These are phyloP conservation scores for Xanthoparmelia taractica DNA, from an alignment of 495 filamentous ascomycete species.

Conservation along the genomic window DNA sequence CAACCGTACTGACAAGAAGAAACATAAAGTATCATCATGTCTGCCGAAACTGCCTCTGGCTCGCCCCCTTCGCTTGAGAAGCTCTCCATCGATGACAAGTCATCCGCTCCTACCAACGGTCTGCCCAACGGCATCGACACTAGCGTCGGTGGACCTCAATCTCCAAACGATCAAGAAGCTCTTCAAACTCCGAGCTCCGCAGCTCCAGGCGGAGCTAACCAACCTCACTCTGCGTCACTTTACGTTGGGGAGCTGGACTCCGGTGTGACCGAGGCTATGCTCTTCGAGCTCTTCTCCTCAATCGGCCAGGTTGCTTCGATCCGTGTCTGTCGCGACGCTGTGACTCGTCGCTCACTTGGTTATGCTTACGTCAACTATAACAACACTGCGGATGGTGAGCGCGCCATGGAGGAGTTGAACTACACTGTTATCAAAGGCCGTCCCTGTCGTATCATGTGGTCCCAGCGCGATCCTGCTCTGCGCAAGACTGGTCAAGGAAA, in stretches of 20 bases:
- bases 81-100: constrained; percentile 56
- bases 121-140: constrained; percentile 65
- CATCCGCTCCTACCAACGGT: constrained; percentile 50
- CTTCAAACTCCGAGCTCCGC: constrained; percentile 63
- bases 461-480: constrained; percentile 95
- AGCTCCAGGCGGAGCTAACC: constrained; percentile 58
- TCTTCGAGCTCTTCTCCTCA: constrained; percentile 99
- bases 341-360: constrained; percentile 95
- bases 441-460: constrained; percentile 99
- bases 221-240: constrained; percentile 90
- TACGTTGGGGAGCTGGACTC: constrained; percentile 98
- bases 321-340: constrained; percentile 97
- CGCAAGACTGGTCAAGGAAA: constrained; percentile 99
- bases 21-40: constrained; percentile 44
- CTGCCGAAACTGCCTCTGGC: constrained; percentile 48
- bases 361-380: constrained; percentile 99
- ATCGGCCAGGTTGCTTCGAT: constrained; percentile 99
- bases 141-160: constrained; percentile 45
- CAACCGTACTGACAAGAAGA: not conserved
- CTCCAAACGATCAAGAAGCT: constrained; percentile 49
- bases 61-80: constrained; percentile 57
- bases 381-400: constrained; percentile 90
- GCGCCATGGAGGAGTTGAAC: constrained; percentile 97
- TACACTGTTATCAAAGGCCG: constrained; percentile 99
- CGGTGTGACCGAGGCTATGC: constrained; percentile 98